Evolutionary conservation across 106 monocot genomes (phyloP).

Genomic region (Allium cepa): DNA sequence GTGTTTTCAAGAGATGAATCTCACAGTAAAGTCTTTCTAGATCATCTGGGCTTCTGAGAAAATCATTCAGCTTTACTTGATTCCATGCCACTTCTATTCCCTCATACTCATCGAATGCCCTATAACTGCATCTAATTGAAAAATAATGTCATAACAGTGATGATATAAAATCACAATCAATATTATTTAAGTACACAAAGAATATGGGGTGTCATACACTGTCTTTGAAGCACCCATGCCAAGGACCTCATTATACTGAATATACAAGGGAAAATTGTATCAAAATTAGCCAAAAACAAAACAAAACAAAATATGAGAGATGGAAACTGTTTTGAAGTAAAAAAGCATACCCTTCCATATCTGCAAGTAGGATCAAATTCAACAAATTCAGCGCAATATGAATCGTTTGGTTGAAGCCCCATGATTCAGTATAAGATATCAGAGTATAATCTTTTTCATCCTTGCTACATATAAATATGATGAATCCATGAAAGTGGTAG

Average conservation of each 20-base stretch:
- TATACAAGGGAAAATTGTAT: slow-evolving; percentile 1
- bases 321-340: not conserved
- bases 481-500: too few species aligned
- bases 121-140: slow-evolving; percentile 27
- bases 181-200: not conserved
- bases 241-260: slow-evolving; percentile 64
- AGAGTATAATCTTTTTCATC: too few species aligned
- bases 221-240: slow-evolving; percentile 63
- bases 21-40: slow-evolving; percentile 90
- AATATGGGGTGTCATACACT: slow-evolving; percentile 30
- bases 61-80: slow-evolving; percentile 76
- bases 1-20: slow-evolving; percentile 90
- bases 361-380: slow-evolving; percentile 67
- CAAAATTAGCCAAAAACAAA: too few species aligned
- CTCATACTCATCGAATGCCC: slow-evolving; percentile 75
- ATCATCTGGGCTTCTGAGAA: slow-evolving; percentile 57
- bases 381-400: slow-evolving; percentile 23
- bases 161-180: not conserved
- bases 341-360: slow-evolving; percentile 46
- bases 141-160: not conserved
- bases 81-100: slow-evolving; percentile 99
- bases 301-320: not conserved
- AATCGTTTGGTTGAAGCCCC: not conserved
- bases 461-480: too few species aligned
- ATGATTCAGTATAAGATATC: too few species aligned